These are phyloP conservation scores for Ogataea wickerhamii DNA, from an alignment of 805 yeast species.

Conservation along the genomic window DNA sequence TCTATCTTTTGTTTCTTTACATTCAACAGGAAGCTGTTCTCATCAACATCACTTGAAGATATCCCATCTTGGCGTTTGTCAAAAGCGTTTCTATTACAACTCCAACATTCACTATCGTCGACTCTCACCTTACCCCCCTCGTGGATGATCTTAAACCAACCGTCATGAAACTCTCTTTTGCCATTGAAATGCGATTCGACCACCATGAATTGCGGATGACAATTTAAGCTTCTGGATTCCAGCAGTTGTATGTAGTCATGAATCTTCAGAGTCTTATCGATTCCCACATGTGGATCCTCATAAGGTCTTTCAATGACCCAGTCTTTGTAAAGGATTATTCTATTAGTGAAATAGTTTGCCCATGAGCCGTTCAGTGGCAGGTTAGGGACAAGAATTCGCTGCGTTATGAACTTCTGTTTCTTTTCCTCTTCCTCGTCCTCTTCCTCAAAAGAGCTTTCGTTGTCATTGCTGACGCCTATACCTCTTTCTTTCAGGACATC, in stretches of 20 bases:
- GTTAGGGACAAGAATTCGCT: conserved; percentile 30
- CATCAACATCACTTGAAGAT: not conserved
- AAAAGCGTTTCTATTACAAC: not conserved
- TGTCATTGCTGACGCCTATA: not conserved
- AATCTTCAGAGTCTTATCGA: conserved; percentile 14
- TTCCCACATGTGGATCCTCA: conserved; percentile 5
- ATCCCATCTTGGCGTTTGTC: not conserved
- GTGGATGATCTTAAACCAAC: conserved; percentile 14
- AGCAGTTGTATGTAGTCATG: conserved; percentile 23
- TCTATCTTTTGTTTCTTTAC: too few species aligned
- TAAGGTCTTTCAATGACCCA: conserved; percentile 22
- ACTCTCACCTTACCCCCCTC: conserved; percentile 12
- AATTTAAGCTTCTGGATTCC: conserved; percentile 14
- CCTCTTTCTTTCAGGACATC: not conserved
- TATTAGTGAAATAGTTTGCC: conserved; percentile 26
- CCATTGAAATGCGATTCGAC: conserved; percentile 13
- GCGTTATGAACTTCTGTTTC: conserved; percentile 18
- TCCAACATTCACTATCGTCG: conserved; percentile 7
- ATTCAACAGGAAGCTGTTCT: too few species aligned
- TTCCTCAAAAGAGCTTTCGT: conserved; percentile 3
- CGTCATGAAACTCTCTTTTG: conserved; percentile 11
- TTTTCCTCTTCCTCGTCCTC: conserved; percentile 5
- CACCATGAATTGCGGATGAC: conserved; percentile 26
- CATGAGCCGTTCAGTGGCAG: conserved; percentile 28
- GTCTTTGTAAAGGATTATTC: conserved; percentile 30